These are phyloP conservation scores for Dactylellina haptotyla DNA, from an alignment of 2,329 filamentous ascomycete species.

Conservation along the genomic window DNA sequence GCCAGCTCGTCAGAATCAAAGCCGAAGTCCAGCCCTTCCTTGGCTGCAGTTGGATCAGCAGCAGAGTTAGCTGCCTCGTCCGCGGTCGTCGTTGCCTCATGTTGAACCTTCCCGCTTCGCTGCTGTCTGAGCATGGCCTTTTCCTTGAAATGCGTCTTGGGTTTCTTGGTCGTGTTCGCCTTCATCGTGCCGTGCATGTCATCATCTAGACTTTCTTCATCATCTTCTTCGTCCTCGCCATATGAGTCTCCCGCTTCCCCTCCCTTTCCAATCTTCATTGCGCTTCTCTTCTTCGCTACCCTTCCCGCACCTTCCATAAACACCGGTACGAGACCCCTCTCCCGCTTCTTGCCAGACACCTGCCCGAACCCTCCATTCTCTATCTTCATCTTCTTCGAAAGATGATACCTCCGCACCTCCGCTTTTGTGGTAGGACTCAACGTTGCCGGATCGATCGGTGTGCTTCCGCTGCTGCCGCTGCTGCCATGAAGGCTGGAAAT, in stretches of 20 bases:
- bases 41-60: slow-evolving; percentile 26
- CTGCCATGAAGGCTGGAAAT: slow-evolving; percentile 14
- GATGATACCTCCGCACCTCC: slow-evolving; percentile 49
- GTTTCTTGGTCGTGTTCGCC: slow-evolving; percentile 51
- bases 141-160: slow-evolving; percentile 56
- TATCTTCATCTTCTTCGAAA: slow-evolving; percentile 51
- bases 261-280: slow-evolving; percentile 34
- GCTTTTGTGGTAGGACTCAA: slow-evolving; percentile 43
- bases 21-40: slow-evolving; percentile 43
- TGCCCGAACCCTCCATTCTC: slow-evolving; percentile 45
- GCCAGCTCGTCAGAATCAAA: slow-evolving; percentile 55
- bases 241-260: slow-evolving; percentile 13
- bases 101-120: slow-evolving; percentile 26
- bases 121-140: slow-evolving; percentile 41
- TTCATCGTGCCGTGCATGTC: slow-evolving; percentile 7
- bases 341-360: slow-evolving; percentile 48
- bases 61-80: slow-evolving; percentile 40
- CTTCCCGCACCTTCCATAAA: slow-evolving; percentile 54
- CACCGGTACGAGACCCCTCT: slow-evolving; percentile 41
- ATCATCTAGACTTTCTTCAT: slow-evolving; percentile 10
- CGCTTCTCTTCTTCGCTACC: slow-evolving; percentile 48
- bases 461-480: neutral
- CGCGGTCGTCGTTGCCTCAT: slow-evolving; percentile 5
- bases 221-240: slow-evolving; percentile 1
- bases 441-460: slow-evolving; percentile 12